Conservation (phyloP, 1,139 yeast species). For the Protomyces inundatus region DNA sequence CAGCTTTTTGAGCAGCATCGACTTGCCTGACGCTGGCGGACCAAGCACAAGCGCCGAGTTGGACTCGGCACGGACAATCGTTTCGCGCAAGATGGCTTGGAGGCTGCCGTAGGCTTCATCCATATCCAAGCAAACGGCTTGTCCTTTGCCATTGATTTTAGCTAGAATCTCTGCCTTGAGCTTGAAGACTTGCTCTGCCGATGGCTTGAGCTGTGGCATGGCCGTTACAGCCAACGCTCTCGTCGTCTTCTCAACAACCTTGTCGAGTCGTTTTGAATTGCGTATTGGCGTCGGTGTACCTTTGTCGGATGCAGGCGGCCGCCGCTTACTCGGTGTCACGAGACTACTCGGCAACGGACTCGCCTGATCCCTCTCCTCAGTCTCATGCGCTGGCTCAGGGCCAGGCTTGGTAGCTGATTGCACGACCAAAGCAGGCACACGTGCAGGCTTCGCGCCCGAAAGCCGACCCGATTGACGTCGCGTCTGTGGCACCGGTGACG, state of each 20-base stretch:
- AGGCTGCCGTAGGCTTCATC: background rate
- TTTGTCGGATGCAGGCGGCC: too few relatives aligned
- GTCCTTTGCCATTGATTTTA: background rate
- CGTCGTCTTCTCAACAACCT: background rate
- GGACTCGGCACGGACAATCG: slow-evolving; percentile 66
- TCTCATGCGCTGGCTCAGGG: too few relatives aligned
- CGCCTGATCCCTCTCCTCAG: too few relatives aligned
- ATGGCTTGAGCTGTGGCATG: background rate
- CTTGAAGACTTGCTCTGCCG: background rate
- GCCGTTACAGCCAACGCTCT: background rate
- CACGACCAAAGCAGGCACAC: too few relatives aligned
- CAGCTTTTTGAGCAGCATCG: slow-evolving; percentile 57
- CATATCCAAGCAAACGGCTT: background rate
- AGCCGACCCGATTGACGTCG: too few relatives aligned
- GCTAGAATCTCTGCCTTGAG: background rate
- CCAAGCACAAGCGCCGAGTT: slow-evolving; percentile 78
- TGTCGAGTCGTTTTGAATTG: background rate
- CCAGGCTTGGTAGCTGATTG: too few relatives aligned
- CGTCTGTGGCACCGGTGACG: too few relatives aligned
- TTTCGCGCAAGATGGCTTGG: slow-evolving; percentile 51
- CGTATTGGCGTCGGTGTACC: background rate
- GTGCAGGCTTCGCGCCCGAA: too few relatives aligned
- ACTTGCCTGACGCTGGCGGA: slow-evolving; percentile 73
- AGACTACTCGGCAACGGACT: too few relatives aligned
- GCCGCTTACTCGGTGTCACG: too few relatives aligned